These are phyloP conservation scores for Misopates orontium DNA, from an alignment of 257 asterid genomes.

Conservation along the genomic window DNA sequence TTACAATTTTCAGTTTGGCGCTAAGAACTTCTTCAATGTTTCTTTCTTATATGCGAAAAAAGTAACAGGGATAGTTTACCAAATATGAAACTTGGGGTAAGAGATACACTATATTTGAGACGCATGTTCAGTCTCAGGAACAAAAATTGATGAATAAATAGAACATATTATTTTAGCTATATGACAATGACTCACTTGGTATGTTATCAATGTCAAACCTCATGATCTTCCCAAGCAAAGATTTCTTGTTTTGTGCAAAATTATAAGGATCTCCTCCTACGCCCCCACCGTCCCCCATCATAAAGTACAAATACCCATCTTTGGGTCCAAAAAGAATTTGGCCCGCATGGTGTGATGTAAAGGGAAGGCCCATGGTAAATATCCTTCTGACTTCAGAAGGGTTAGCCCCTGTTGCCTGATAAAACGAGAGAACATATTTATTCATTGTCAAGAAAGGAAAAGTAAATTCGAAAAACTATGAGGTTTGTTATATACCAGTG, in stretches of 20 bases:
- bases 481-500: constrained; percentile 45
- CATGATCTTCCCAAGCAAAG: constrained; percentile 92
- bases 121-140: neutral
- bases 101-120: too few species aligned
- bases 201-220: constrained; percentile 77
- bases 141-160: neutral
- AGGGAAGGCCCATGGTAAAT: constrained; percentile 94
- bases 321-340: constrained; percentile 91
- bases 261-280: constrained; percentile 62
- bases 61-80: too few species aligned
- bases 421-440: constrained; percentile 9
- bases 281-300: constrained; percentile 98
- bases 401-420: constrained; percentile 62
- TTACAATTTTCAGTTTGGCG: too few species aligned
- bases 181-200: constrained; percentile 60
- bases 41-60: too few species aligned
- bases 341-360: constrained; percentile 73
- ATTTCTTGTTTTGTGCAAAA: constrained; percentile 89
- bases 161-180: neutral
- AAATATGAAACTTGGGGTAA: too few species aligned
- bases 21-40: too few species aligned
- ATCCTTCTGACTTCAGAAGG: constrained; percentile 79
- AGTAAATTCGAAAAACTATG: neutral
- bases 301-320: constrained; percentile 88
- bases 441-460: constrained; percentile 4